phyloP scores from a whole-genome alignment of 192 early-diverging fungal genomes.

The Linderina pennispora region DNA sequence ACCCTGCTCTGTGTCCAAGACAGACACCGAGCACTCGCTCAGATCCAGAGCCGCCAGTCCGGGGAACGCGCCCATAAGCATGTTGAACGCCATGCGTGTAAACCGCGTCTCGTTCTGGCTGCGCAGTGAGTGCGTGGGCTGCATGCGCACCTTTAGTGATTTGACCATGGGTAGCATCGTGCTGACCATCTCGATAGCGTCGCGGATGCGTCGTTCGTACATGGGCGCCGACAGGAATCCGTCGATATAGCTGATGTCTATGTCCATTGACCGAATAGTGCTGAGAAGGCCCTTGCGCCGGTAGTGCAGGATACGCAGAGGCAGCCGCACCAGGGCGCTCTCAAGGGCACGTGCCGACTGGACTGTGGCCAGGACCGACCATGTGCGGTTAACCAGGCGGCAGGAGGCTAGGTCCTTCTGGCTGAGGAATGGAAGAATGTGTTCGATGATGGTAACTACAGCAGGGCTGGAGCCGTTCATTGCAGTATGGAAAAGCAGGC shows the following conservation, averaged over 20 bases:
- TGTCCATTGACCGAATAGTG: slow-evolving; percentile 24
- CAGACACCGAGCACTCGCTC: slow-evolving; percentile 30
- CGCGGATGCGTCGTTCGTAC: slow-evolving; percentile 35
- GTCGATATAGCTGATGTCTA: slow-evolving; percentile 37
- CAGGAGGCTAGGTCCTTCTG: slow-evolving; percentile 16
- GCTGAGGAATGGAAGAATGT: slow-evolving; percentile 27
- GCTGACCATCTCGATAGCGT: slow-evolving; percentile 12
- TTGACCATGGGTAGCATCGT: slow-evolving; percentile 6
- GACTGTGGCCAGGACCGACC: slow-evolving; percentile 26
- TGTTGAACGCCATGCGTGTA: slow-evolving; percentile 21
- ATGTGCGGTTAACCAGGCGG: slow-evolving; percentile 32
- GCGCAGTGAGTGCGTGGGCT: slow-evolving; percentile 14
- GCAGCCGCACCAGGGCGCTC: slow-evolving; percentile 31
- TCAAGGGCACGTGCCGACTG: slow-evolving; percentile 34
- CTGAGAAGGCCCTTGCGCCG: slow-evolving; percentile 27
- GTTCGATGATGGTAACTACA: slow-evolving; percentile 29
- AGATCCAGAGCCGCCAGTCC: slow-evolving; percentile 24
- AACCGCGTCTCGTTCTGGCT: slow-evolving; percentile 28
- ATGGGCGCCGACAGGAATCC: slow-evolving; percentile 31
- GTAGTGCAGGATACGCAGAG: slow-evolving; percentile 35
- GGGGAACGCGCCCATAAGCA: slow-evolving; percentile 21
- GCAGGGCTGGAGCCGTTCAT: slow-evolving; percentile 41
- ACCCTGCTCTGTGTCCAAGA: slow-evolving; percentile 6
- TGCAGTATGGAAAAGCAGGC: too few relatives aligned
- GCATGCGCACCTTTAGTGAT: slow-evolving; percentile 30